phyloP scores from a whole-genome alignment of 768 basidiomycete genomes.

The Macrolepiota dolichaula region DNA sequence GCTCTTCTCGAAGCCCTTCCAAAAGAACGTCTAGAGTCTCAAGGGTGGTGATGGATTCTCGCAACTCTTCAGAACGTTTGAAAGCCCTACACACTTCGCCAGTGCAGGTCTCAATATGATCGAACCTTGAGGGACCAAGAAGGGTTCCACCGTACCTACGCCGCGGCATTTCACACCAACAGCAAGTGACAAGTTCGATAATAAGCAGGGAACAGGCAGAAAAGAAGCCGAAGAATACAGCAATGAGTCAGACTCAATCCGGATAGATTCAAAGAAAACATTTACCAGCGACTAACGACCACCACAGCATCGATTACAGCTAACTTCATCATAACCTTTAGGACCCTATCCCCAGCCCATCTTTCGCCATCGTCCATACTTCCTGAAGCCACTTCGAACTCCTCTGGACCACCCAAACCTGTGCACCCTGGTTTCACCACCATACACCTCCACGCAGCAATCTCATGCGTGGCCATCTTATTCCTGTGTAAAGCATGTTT shows the following conservation, averaged over 20 bases:
- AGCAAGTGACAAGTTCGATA: not conserved
- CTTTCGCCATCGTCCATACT: slow-evolving; percentile 77
- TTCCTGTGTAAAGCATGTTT: slow-evolving; percentile 54
- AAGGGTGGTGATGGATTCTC: slow-evolving; percentile 55
- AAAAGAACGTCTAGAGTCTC: slow-evolving; percentile 60
- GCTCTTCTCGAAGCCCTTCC: slow-evolving; percentile 48
- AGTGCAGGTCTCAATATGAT: slow-evolving; percentile 75
- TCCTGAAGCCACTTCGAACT: slow-evolving; percentile 65
- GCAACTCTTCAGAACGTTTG: slow-evolving; percentile 64
- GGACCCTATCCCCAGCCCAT: slow-evolving; percentile 60
- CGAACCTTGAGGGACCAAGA: slow-evolving; percentile 72
- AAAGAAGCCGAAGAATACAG: not conserved
- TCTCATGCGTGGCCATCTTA: slow-evolving; percentile 66
- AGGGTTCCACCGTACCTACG: slow-evolving; percentile 80
- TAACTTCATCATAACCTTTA: slow-evolving; percentile 67
- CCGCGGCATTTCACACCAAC: not conserved
- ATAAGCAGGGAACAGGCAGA: not conserved
- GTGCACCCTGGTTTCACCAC: slow-evolving; percentile 57
- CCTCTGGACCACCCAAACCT: slow-evolving; percentile 69
- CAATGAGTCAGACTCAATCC: not conserved
- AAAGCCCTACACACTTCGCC: slow-evolving; percentile 70
- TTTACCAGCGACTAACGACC: slow-evolving; percentile 76
- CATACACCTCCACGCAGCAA: slow-evolving; percentile 81
- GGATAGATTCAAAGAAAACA: slow-evolving; percentile 4
- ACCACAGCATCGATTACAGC: slow-evolving; percentile 77